Evolutionary conservation across 2,329 filamentous ascomycete genomes (phyloP).

Genomic region (Aquanectria penicillioides): DNA sequence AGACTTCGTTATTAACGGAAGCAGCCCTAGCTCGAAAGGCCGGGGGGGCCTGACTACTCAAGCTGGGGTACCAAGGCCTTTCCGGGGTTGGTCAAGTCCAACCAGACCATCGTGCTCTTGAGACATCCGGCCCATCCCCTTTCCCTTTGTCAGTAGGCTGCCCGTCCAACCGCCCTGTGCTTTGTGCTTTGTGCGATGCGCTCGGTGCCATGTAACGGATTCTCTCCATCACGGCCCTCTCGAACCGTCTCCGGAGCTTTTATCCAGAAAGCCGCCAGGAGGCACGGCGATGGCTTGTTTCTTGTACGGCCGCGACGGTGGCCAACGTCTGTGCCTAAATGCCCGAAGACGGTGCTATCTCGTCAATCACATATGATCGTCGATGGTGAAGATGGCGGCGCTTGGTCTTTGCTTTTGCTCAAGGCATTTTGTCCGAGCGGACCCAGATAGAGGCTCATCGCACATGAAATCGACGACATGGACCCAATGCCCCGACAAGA

Average conservation of each 20-base stretch:
- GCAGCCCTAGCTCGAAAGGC: constrained; percentile 10
- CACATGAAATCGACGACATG: no score
- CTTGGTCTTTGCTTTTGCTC: not conserved
- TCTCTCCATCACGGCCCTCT: not conserved
- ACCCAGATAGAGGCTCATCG: no score
- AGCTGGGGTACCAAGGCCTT: not conserved
- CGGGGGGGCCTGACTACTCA: not conserved
- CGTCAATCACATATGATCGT: no score
- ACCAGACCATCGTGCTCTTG: constrained; percentile 11
- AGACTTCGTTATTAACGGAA: no score
- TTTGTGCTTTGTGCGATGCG: no score
- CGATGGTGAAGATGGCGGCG: no score
- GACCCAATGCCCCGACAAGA: not conserved
- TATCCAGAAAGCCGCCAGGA: not conserved
- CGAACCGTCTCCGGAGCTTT: not conserved
- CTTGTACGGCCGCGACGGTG: no score
- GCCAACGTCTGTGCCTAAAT: no score
- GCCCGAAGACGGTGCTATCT: no score
- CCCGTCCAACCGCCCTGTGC: no score
- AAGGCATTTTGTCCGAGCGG: not conserved
- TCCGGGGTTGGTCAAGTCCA: constrained; percentile 11
- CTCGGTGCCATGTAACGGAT: not conserved
- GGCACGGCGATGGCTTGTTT: not conserved
- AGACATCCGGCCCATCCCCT: not conserved
- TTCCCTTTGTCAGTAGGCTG: not conserved